Conservation (phyloP, 2,329 filamentous ascomycete species). For the Seiridium unicorne region DNA sequence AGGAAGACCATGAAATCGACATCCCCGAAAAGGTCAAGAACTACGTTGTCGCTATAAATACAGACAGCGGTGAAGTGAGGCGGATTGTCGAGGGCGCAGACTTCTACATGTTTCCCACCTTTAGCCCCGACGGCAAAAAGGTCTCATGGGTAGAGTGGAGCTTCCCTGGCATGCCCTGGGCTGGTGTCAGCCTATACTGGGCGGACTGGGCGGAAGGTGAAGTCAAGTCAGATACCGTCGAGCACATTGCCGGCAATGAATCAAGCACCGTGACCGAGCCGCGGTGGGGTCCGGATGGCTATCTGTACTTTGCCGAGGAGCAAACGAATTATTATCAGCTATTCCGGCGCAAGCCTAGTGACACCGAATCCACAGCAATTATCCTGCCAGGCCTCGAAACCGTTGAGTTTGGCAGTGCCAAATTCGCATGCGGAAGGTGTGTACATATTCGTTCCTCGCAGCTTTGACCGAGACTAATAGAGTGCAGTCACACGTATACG, state of each 20-base stretch:
- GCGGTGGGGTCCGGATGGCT: constrained; percentile 47
- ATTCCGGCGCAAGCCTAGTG: constrained; percentile 33
- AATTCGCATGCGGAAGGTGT: constrained; percentile 22
- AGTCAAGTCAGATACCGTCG: constrained; percentile 24
- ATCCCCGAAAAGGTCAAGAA: constrained; percentile 31
- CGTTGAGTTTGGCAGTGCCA: constrained; percentile 27
- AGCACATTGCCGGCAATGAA: constrained; percentile 38
- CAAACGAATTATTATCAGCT: constrained; percentile 44
- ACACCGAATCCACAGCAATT: constrained; percentile 14
- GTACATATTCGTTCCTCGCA: neutral
- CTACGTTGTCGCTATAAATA: constrained; percentile 38
- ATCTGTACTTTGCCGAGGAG: constrained; percentile 48
- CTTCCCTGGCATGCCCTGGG: constrained; percentile 53
- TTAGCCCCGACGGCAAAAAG: constrained; percentile 42
- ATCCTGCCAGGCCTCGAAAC: neutral
- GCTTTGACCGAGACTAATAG: constrained; percentile 4
- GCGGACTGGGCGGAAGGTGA: constrained; percentile 38
- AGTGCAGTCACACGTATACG: constrained; percentile 35
- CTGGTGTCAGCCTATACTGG: constrained; percentile 40
- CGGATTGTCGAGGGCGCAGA: constrained; percentile 43
- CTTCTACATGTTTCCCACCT: constrained; percentile 51
- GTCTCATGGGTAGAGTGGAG: constrained; percentile 55
- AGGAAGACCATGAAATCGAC: constrained; percentile 46
- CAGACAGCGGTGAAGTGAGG: constrained; percentile 36
- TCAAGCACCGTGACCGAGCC: constrained; percentile 46